Percentiles rank a stretch among this genome's conserved stretches.
Evolutionary conservation across 2,329 filamentous ascomycete genomes (phyloP).

Genomic region (Fusarium albosuccineum): DNA sequence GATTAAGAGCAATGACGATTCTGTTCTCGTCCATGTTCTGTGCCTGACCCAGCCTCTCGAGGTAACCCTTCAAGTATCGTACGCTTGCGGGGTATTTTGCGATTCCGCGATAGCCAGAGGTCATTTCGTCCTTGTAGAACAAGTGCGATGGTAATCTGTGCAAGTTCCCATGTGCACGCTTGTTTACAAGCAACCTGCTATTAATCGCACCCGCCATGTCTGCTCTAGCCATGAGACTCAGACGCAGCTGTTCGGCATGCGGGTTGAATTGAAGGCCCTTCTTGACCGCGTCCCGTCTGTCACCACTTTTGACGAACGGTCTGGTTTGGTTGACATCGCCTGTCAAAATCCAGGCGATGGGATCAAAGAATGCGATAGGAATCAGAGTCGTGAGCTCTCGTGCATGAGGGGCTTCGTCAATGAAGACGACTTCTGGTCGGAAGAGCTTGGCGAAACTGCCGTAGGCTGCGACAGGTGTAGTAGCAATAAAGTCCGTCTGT

Average conservation of each 20-base stretch:
- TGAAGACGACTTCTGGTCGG: slow-evolving; percentile 86
- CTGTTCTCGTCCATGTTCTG: slow-evolving; percentile 51
- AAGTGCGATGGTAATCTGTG: slow-evolving; percentile 57
- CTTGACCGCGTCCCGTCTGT: slow-evolving; percentile 24
- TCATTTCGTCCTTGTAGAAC: slow-evolving; percentile 58
- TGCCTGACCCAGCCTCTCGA: slow-evolving; percentile 44
- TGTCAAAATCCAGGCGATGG: slow-evolving; percentile 59
- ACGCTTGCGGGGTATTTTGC: slow-evolving; percentile 47
- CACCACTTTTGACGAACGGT: slow-evolving; percentile 55
- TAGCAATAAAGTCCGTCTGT: slow-evolving; percentile 59
- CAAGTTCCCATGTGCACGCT: slow-evolving; percentile 54
- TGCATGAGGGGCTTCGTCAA: slow-evolving; percentile 74
- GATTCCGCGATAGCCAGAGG: slow-evolving; percentile 44
- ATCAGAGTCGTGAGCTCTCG: slow-evolving; percentile 61
- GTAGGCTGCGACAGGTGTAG: slow-evolving; percentile 60
- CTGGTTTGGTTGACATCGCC: slow-evolving; percentile 61
- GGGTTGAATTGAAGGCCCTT: slow-evolving; percentile 49
- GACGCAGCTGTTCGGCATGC: slow-evolving; percentile 48
- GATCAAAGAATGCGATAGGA: slow-evolving; percentile 58
- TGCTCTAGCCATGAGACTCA: slow-evolving; percentile 57
- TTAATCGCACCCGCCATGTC: slow-evolving; percentile 49
- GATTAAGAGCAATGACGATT: slow-evolving; percentile 50
- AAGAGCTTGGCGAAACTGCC: slow-evolving; percentile 65
- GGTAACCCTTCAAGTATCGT: slow-evolving; percentile 46
- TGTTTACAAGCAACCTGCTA: slow-evolving; percentile 53